Base-by-base conservation (phyloP, 139 green algal species). In the Chlorella sp. region DNA sequence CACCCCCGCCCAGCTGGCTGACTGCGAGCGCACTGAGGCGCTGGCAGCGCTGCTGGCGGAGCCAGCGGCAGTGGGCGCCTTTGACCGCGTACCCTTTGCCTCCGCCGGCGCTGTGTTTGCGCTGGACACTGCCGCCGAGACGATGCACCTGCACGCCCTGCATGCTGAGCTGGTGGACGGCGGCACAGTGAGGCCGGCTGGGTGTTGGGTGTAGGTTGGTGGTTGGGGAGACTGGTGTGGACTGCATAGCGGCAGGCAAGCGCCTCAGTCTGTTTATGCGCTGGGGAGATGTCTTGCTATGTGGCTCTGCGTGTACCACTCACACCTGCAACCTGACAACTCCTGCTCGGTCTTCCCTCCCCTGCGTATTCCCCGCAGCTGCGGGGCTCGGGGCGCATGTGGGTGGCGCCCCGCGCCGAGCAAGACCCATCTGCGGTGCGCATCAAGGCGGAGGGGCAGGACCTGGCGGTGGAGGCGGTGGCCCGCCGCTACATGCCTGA, bases 341-440 rank as follows among this genome's bases (percentile, higher is more conserved):
- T n/a, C n/a, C n/a, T n/a, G n/a, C n/a, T n/a, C n/a, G n/a, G n/a
- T n/a, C n/a, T n/a, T n/a, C n/a, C n/a, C n/a, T n/a, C n/a, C n/a
- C n/a, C n/a, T n/a, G n/a, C n/a, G n/a, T n/a, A n/a, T 30, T 55
- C 1, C 18, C 60, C 34, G 60, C 81, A 86, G 81, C 56, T 86
- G 81, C 76, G 90, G 30, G 97, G 88, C 25, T 85, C 78, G 13
- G 97, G 97, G 23, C 84, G 82, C 57, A 93, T 99, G 89, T 96
- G 92, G 93, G 90, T 98, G 39, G 87, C 94, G 0, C 93, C 91
- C 3, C 80, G 85, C 1, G 96, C 94, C 25, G 94, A 99, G 92
- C 30, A 67, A 20, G 92, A 99, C 85, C 93, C 95, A 20, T 70
- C 86, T 16, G 96, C 97, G 25, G 91, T 99, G 60, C 70, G 84